Evolutionary conservation across 2,329 filamentous ascomycete genomes (phyloP), one percentile per base, ranked within the genome.

Genomic region (Massarina eburnea): DNA sequence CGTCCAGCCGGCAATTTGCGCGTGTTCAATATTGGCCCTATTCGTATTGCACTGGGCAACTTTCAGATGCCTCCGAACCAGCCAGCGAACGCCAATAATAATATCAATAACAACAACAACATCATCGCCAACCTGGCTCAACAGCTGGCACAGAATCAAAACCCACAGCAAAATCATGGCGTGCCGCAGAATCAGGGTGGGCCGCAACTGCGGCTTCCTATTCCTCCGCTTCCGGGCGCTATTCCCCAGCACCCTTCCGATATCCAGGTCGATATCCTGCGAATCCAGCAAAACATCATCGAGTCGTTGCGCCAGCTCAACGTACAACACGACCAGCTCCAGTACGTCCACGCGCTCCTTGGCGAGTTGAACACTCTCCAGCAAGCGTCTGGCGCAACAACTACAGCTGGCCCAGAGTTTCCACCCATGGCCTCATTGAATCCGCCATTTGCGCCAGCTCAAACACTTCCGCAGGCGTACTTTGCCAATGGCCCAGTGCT

Each of bases 231-330:
- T 17, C 50, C 58, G 18, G 58, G 53, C 7, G 55, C 59, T 26
- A 39, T 58, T 24, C 53, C 56, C 27, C 58, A 62, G 20, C 61
- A 68, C 30, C 65, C 64, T 12, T 52, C 57, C 17, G 66, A 69
- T 38, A 60, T 70, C 18, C 67, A 68, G 35, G 58, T 60, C 3
- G 66, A 70, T 37, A 69, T 70, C 17, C 34, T 70, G 35, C 64
- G 67, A 15, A 53, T 69, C 12, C 67, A 70, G 45, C 62, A 68
- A 14, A 68, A 68, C 40, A 70, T 70, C 29, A 59, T 68, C 18
- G 54, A 67, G 19, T 67, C 66, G n/a, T 46, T 70, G 24, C 64
- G 61, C 14, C 62, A 64, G 32, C 47, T 70, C 14, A 64, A 66
- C 39, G 51, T 49, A 8, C 66, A 69, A 41, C 62, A 68, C 19